These are phyloP conservation scores for Xylariaceae sp. DNA, from an alignment of 2,329 filamentous ascomycete genomes.

Conservation along the genomic window DNA sequence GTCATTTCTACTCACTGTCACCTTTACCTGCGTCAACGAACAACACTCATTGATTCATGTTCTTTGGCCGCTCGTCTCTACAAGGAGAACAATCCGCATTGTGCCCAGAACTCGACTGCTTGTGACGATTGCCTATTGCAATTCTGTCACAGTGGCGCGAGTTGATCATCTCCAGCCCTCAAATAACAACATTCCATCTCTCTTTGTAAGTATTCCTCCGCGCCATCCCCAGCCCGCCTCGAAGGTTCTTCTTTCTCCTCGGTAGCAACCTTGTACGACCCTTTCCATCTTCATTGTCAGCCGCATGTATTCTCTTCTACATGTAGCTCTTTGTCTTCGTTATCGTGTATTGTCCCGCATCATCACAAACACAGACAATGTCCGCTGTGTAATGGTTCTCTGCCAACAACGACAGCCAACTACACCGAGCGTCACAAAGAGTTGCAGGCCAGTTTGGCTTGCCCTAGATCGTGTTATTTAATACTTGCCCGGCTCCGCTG, in stretches of 20 bases:
- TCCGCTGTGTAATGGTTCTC: slow-evolving; percentile 15
- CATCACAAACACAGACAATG: slow-evolving; percentile 15
- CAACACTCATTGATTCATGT: slow-evolving; percentile 8
- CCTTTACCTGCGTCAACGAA: slow-evolving; percentile 15
- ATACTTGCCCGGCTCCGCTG: neutral
- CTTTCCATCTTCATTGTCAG: too few relatives aligned
- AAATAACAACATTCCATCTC: too few relatives aligned
- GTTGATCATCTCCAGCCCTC: neutral
- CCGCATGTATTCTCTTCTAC: too few relatives aligned
- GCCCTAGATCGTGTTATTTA: neutral
- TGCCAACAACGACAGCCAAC: slow-evolving; percentile 8
- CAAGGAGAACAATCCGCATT: neutral
- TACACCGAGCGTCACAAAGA: slow-evolving; percentile 6
- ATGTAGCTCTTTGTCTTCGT: too few relatives aligned
- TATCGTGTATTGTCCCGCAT: too few relatives aligned
- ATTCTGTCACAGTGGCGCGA: neutral
- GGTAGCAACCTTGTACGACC: too few relatives aligned
- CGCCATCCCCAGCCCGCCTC: too few relatives aligned
- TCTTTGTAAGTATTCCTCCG: too few relatives aligned
- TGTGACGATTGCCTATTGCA: neutral
- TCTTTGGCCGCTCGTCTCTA: neutral
- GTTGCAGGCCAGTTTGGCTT: neutral
- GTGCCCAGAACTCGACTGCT: neutral
- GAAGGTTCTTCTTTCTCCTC: too few relatives aligned
- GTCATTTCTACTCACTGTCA: slow-evolving; percentile 3